phyloP scores from a whole-genome alignment of 2,329 filamentous ascomycete species.

The Cladophialophora immunda region DNA sequence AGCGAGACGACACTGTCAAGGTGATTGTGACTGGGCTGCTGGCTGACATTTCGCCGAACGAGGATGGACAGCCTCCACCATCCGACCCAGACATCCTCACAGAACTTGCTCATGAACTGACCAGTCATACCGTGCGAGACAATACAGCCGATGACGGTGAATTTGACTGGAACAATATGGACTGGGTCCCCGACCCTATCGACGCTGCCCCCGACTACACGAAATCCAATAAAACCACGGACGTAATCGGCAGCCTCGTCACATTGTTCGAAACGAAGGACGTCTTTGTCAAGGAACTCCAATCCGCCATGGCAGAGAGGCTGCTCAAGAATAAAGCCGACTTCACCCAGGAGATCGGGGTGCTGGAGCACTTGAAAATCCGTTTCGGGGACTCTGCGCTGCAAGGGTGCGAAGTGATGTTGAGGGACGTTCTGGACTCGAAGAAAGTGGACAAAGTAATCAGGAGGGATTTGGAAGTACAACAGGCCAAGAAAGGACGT shows the following conservation, averaged over 20 bases:
- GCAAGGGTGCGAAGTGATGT: constrained; percentile 96
- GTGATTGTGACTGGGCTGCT: constrained; percentile 72
- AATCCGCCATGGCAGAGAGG: constrained; percentile 85
- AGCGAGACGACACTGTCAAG: constrained; percentile 71
- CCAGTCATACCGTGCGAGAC: constrained; percentile 46
- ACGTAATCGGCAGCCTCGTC: constrained; percentile 91
- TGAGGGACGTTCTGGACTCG: constrained; percentile 89
- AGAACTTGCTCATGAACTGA: constrained; percentile 52
- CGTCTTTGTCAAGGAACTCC: constrained; percentile 92
- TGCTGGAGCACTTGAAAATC: constrained; percentile 85
- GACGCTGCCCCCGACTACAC: constrained; percentile 94
- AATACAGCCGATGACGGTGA: constrained; percentile 65
- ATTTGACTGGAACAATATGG: constrained; percentile 89
- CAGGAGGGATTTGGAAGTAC: constrained; percentile 57
- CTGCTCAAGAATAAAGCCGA: constrained; percentile 71
- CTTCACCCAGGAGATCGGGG: constrained; percentile 81
- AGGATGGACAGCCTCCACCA: constrained; percentile 42
- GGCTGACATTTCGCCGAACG: constrained; percentile 58
- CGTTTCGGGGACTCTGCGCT: constrained; percentile 85
- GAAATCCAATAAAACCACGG: constrained; percentile 79
- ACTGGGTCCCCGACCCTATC: constrained; percentile 90
- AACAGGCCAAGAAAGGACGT: constrained; percentile 40
- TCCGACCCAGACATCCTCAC: constrained; percentile 47
- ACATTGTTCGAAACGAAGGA: constrained; percentile 88
- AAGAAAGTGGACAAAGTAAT: constrained; percentile 75